These are phyloP conservation scores for Pneumocystis jirovecii DNA, from an alignment of 1,139 yeast species.

Conservation along the genomic window DNA sequence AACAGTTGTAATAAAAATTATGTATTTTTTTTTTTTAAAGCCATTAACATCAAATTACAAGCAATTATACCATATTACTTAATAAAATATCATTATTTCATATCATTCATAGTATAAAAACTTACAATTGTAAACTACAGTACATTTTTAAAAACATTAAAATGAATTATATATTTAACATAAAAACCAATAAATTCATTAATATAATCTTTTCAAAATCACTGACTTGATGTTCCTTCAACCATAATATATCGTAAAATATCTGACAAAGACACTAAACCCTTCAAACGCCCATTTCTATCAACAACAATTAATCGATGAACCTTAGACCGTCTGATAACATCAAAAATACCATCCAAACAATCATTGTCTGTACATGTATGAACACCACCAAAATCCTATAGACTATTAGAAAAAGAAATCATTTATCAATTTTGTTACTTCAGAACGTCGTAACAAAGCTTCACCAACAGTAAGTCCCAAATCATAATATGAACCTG, in stretches of 20 bases:
- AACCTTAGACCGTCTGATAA: slow-evolving; percentile 76
- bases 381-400: slow-evolving; percentile 91
- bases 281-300: slow-evolving; percentile 51
- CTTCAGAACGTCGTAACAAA: slow-evolving; percentile 73
- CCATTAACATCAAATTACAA: not conserved
- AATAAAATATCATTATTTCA: not conserved
- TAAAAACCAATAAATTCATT: not conserved
- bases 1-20: not conserved
- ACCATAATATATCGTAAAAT: slow-evolving; percentile 54
- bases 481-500: slow-evolving; percentile 84
- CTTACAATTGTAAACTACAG: not conserved
- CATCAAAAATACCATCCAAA: slow-evolving; percentile 81
- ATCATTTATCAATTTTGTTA: not conserved
- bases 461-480: slow-evolving; percentile 94
- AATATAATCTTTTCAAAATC: not conserved
- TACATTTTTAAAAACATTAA: not conserved
- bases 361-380: slow-evolving; percentile 85
- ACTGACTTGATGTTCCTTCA: slow-evolving; percentile 37
- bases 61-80: not conserved
- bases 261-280: slow-evolving; percentile 84
- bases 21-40: not conserved
- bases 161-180: not conserved
- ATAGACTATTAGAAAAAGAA: not conserved
- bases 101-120: not conserved
- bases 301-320: slow-evolving; percentile 91